phyloP scores from a whole-genome alignment of 441 rosid species.

The Brassica balearica region DNA sequence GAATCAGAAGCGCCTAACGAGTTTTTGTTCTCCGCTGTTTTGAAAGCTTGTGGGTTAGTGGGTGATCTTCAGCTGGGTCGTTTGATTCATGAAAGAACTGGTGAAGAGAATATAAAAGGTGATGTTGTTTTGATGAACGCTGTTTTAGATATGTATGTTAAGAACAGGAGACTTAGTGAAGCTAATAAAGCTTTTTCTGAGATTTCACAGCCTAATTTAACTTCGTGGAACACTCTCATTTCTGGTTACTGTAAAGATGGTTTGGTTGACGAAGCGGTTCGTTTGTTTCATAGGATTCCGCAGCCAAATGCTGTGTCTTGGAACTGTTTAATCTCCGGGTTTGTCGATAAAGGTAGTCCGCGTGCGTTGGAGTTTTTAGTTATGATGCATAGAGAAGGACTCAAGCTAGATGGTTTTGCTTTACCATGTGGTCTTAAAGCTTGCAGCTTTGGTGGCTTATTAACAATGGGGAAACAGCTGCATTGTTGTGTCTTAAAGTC shows the following conservation, averaged over 20 bases:
- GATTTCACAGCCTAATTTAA: conserved; percentile 48
- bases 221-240: conserved; percentile 70
- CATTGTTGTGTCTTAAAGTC: conserved; percentile 62
- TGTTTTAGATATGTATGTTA: conserved; percentile 74
- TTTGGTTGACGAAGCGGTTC: conserved; percentile 55
- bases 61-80: conserved; percentile 62
- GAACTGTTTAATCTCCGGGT: conserved; percentile 67
- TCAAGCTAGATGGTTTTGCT: conserved; percentile 63
- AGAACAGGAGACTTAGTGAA: conserved; percentile 59
- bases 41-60: conserved; percentile 64
- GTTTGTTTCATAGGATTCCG: conserved; percentile 55
- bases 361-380: conserved; percentile 53
- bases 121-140: conserved; percentile 68
- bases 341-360: conserved; percentile 55
- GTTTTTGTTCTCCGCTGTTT: conserved; percentile 64
- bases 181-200: conserved; percentile 53
- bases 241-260: conserved; percentile 67
- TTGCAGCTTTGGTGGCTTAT: conserved; percentile 52
- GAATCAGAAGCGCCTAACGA: conserved; percentile 53
- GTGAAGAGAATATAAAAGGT: conserved; percentile 43
- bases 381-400: conserved; percentile 65
- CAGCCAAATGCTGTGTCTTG: conserved; percentile 60
- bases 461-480: conserved; percentile 59
- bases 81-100: conserved; percentile 52
- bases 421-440: conserved; percentile 68